Conservation (phyloP, 768 basidiomycete genomes). For the Krasilnikovozyma curviuscula region DNA sequence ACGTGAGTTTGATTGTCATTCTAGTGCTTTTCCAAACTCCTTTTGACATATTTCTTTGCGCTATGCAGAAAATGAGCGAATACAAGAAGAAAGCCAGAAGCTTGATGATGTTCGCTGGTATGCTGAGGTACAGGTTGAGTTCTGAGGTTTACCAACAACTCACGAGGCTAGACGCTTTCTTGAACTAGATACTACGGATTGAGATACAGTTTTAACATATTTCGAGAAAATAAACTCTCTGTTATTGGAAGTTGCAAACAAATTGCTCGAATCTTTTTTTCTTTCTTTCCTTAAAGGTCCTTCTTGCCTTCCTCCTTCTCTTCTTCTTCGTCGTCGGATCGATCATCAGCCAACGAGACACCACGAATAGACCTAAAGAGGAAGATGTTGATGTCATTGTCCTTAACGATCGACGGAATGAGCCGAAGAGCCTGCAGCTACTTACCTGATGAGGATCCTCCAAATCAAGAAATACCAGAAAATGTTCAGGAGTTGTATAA, state of each 20-base stretch:
- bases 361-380: slow-evolving; percentile 6
- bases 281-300: not conserved
- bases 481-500: slow-evolving; percentile 65
- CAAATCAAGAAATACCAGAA: slow-evolving; percentile 84
- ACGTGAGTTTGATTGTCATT: slow-evolving; percentile 33
- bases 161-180: slow-evolving; percentile 53
- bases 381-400: not conserved
- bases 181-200: no score
- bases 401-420: not conserved
- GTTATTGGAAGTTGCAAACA: no score
- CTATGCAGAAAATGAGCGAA: slow-evolving; percentile 38
- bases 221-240: no score
- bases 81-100: slow-evolving; percentile 65
- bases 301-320: slow-evolving; percentile 20
- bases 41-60: slow-evolving; percentile 14
- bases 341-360: slow-evolving; percentile 35
- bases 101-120: slow-evolving; percentile 59
- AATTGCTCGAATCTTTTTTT: not conserved
- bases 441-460: slow-evolving; percentile 54
- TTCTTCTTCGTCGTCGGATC: slow-evolving; percentile 46
- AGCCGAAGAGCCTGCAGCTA: slow-evolving; percentile 1
- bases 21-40: not conserved
- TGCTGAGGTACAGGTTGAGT: slow-evolving; percentile 66
- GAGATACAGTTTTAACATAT: no score
- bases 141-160: slow-evolving; percentile 78